Conservation (phyloP, 2,329 filamentous ascomycete species). For the Colletotrichum tofieldiae region DNA sequence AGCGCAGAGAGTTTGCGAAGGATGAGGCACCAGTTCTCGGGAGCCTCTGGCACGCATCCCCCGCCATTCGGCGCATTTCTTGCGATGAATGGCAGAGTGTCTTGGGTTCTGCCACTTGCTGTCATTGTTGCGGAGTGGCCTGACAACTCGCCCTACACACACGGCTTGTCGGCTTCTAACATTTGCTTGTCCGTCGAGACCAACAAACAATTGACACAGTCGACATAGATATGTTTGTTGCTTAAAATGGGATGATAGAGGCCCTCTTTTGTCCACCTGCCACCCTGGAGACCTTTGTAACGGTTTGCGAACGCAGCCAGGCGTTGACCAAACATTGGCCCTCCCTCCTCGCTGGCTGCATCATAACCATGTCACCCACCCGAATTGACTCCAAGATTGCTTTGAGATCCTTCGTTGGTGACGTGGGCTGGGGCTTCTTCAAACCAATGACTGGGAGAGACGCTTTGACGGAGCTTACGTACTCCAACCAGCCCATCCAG, state of each 20-base stretch:
- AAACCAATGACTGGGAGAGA: not conserved
- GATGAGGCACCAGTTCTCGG: not conserved
- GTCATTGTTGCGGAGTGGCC: not conserved
- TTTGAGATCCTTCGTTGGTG: constrained; percentile 16
- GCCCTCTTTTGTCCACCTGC: not conserved
- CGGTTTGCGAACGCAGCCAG: no score
- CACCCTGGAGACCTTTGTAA: not conserved
- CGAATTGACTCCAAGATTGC: constrained; percentile 22
- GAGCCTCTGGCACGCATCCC: constrained; percentile 4
- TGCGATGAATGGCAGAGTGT: not conserved
- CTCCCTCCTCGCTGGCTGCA: not conserved
- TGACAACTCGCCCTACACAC: not conserved
- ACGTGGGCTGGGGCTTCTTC: constrained; percentile 18
- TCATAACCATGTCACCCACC: constrained; percentile 28
- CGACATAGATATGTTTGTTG: not conserved
- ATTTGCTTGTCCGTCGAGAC: not conserved
- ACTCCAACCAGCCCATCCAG: constrained; percentile 1
- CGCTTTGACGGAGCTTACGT: constrained; percentile 22
- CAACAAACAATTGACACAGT: not conserved
- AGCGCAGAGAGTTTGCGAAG: constrained; percentile 3
- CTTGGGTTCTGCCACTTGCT: not conserved
- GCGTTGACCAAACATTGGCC: not conserved
- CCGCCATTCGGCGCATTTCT: not conserved
- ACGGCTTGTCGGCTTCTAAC: not conserved
- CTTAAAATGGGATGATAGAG: no score